Percentiles rank a stretch among this genome's conserved stretches.
Evolutionary conservation across 2,329 filamentous ascomycete species (phyloP).

Genomic region (Mollisiaceae sp.): DNA sequence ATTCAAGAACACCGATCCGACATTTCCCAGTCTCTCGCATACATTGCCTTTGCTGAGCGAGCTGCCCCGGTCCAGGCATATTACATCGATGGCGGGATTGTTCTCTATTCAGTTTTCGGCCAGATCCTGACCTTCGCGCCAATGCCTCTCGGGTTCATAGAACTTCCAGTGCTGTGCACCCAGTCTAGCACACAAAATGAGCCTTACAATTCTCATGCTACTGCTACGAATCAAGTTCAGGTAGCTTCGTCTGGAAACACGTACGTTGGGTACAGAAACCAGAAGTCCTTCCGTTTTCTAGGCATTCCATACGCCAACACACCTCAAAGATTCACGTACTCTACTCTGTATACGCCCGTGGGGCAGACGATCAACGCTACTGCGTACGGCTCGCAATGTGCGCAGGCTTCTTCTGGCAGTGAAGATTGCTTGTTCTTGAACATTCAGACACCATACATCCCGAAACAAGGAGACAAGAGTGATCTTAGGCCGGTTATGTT

Average conservation of each 20-base stretch:
- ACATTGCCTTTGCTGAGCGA: conserved; percentile 50
- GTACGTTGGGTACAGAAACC: conserved; percentile 56
- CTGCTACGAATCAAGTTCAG: conserved; percentile 46
- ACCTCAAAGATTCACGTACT: conserved; percentile 44
- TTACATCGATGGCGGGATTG: conserved; percentile 48
- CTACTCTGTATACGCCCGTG: conserved; percentile 50
- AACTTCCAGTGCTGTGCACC: conserved; percentile 56
- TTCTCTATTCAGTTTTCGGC: conserved; percentile 44
- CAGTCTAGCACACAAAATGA: conserved; percentile 49
- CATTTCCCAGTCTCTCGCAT: conserved; percentile 51
- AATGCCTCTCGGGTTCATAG: conserved; percentile 37
- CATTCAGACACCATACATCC: conserved; percentile 47
- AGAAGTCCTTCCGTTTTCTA: conserved; percentile 52
- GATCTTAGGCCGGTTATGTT: conserved; percentile 44
- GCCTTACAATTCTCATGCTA: conserved; percentile 42
- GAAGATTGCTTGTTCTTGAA: conserved; percentile 41
- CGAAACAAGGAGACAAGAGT: conserved; percentile 29
- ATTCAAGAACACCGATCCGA: conserved; percentile 51
- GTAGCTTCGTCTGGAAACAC: conserved; percentile 50
- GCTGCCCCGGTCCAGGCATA: conserved; percentile 46
- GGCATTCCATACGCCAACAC: conserved; percentile 39
- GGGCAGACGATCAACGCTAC: conserved; percentile 53
- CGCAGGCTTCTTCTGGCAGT: conserved; percentile 43
- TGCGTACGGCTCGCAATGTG: conserved; percentile 44
- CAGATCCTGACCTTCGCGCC: conserved; percentile 45